phyloP scores from a whole-genome alignment of 2,329 filamentous ascomycete species.

The Colletotrichum shisoi region DNA sequence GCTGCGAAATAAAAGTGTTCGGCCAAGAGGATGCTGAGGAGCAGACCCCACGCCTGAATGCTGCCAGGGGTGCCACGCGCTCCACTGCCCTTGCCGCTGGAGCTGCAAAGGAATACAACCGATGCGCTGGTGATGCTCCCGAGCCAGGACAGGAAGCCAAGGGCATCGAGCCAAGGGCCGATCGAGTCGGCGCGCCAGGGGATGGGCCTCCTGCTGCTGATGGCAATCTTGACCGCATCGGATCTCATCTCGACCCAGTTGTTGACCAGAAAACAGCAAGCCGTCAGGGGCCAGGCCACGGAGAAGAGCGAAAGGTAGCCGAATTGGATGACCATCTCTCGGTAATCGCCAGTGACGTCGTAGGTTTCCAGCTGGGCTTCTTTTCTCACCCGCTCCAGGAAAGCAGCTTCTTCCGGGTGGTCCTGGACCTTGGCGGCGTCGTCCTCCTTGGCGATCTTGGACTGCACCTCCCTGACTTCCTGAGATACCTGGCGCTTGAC shows the following conservation, averaged over 20 bases:
- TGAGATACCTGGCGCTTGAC: slow-evolving; percentile 79
- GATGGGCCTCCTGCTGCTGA: slow-evolving; percentile 86
- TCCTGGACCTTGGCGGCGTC: slow-evolving; percentile 64
- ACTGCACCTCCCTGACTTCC: slow-evolving; percentile 80
- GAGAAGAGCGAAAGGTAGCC: slow-evolving; percentile 91
- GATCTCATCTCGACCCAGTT: slow-evolving; percentile 96
- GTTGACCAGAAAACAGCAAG: slow-evolving; percentile 87
- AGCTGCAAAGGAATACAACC: slow-evolving; percentile 89
- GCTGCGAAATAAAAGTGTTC: slow-evolving; percentile 90
- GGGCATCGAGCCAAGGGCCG: slow-evolving; percentile 85
- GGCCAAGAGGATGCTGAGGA: slow-evolving; percentile 82
- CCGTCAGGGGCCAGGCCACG: slow-evolving; percentile 92
- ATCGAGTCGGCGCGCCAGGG: slow-evolving; percentile 93
- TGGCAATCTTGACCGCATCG: slow-evolving; percentile 92
- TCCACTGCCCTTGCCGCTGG: slow-evolving; percentile 73
- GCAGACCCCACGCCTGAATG: slow-evolving; percentile 80
- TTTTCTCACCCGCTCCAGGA: slow-evolving; percentile 80
- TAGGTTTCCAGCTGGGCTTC: slow-evolving; percentile 85
- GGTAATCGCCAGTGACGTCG: slow-evolving; percentile 87
- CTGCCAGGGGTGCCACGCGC: slow-evolving; percentile 71
- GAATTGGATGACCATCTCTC: slow-evolving; percentile 91
- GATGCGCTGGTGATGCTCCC: slow-evolving; percentile 88
- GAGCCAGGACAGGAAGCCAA: slow-evolving; percentile 92
- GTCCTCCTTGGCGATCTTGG: slow-evolving; percentile 63
- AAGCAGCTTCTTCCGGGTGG: slow-evolving; percentile 77